Conservation (phyloP, 495 filamentous ascomycete species). For the Hyaloscypha finlandica region DNA sequence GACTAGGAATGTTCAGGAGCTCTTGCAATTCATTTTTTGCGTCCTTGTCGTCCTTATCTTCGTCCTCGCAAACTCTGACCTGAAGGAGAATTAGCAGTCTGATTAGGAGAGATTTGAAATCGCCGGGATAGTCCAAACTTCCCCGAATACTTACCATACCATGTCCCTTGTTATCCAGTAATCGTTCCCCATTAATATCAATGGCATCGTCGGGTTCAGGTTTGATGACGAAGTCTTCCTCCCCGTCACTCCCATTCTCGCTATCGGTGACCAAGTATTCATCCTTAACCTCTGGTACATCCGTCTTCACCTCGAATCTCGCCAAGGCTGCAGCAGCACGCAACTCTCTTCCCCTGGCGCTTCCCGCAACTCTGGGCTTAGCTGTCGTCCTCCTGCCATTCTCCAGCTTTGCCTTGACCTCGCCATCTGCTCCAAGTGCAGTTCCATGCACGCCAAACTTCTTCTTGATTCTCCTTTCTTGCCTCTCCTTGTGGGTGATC, state of each 20-base stretch:
- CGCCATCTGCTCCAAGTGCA: slow-evolving; percentile 66
- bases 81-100: neutral
- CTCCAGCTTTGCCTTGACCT: slow-evolving; percentile 62
- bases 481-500: slow-evolving; percentile 61
- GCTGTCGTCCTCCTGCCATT: slow-evolving; percentile 49
- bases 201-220: slow-evolving; percentile 41
- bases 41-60: slow-evolving; percentile 44
- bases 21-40: slow-evolving; percentile 26
- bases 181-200: slow-evolving; percentile 58
- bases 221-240: slow-evolving; percentile 27
- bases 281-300: slow-evolving; percentile 31
- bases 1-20: slow-evolving; percentile 18
- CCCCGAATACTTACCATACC: slow-evolving; percentile 40
- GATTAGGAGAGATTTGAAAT: neutral
- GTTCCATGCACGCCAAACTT: slow-evolving; percentile 74
- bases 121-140: neutral
- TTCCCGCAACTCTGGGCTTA: slow-evolving; percentile 72
- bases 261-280: slow-evolving; percentile 30
- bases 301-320: slow-evolving; percentile 63
- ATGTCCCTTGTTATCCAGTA: slow-evolving; percentile 61
- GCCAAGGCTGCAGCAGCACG: slow-evolving; percentile 75
- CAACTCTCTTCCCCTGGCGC: slow-evolving; percentile 69
- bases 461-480: slow-evolving; percentile 64
- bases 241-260: slow-evolving; percentile 27
- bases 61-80: slow-evolving; percentile 71